A percentile compares a stretch with the other conserved stretches of the same genome.
phyloP scores from a whole-genome alignment of 108 stramenopile genomes.

The Aurantiochytrium sp. region DNA sequence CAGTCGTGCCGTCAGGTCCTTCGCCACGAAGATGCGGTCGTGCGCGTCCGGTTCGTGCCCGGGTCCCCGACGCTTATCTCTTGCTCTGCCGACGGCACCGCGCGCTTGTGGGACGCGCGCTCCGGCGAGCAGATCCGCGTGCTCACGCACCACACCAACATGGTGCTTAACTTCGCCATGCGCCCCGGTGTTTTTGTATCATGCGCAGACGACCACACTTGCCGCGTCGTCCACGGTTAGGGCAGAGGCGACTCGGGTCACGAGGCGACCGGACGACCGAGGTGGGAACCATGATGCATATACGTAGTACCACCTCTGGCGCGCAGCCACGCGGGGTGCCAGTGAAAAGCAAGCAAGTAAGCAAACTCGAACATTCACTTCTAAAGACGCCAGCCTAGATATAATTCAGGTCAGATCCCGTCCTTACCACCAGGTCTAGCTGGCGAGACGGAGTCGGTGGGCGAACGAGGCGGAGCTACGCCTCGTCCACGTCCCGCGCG shows the following conservation, averaged over 20 bases:
- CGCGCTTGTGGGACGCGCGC: conserved; percentile 85
- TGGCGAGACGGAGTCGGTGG: too few relatives aligned
- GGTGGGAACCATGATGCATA: too few relatives aligned
- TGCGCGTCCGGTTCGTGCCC: conserved; percentile 72
- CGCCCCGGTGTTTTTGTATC: not conserved
- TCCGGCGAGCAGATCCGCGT: conserved; percentile 60
- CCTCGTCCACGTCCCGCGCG: not conserved
- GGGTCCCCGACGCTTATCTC: conserved; percentile 68
- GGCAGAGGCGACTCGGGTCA: not conserved
- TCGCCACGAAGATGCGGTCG: conserved; percentile 29
- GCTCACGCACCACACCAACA: conserved; percentile 75
- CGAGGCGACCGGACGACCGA: too few relatives aligned
- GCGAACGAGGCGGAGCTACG: too few relatives aligned
- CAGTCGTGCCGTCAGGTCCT: conserved; percentile 48
- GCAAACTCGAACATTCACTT: too few relatives aligned
- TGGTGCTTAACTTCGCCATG: conserved; percentile 71
- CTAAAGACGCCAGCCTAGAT: too few relatives aligned
- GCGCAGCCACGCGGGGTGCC: too few relatives aligned
- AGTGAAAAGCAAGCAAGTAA: too few relatives aligned
- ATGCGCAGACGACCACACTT: conserved; percentile 22
- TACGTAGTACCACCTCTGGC: too few relatives aligned
- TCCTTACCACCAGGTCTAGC: too few relatives aligned
- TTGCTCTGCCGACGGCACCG: conserved; percentile 65
- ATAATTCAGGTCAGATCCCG: too few relatives aligned
- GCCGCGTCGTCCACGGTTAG: conserved; percentile 9